phyloP scores from a whole-genome alignment of 306 rosid species.

The Mimosa bimucronata region DNA sequence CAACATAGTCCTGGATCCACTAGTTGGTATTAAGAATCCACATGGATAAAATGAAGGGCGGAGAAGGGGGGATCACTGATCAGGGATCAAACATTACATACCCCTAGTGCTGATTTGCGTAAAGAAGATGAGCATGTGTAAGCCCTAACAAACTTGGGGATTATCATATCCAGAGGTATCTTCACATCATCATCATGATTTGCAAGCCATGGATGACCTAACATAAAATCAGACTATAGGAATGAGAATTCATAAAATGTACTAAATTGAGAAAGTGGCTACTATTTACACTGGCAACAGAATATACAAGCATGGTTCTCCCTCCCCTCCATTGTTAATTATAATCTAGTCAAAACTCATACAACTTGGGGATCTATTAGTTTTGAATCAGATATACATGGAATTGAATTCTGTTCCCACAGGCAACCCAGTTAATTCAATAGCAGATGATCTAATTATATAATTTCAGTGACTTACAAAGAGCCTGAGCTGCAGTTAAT shows the following conservation, averaged over 20 bases:
- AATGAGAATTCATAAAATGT: slow-evolving; percentile 13
- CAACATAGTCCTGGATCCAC: slow-evolving; percentile 15
- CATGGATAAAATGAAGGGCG: background rate
- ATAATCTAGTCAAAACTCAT: background rate
- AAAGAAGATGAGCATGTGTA: slow-evolving; percentile 73
- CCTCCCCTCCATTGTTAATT: slow-evolving; percentile 10
- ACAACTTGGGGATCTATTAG: background rate
- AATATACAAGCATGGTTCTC: slow-evolving; percentile 11
- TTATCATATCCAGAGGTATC: slow-evolving; percentile 73
- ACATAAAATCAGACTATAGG: slow-evolving; percentile 30
- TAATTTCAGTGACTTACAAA: slow-evolving; percentile 43
- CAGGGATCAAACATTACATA: slow-evolving; percentile 33
- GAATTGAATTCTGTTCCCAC: background rate
- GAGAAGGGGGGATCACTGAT: background rate
- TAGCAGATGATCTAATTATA: background rate
- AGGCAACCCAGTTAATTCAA: background rate
- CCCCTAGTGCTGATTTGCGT: slow-evolving; percentile 80
- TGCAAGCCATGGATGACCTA: slow-evolving; percentile 86
- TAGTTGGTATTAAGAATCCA: slow-evolving; percentile 11
- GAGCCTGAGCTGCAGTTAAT: slow-evolving; percentile 66
- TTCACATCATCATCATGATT: slow-evolving; percentile 49
- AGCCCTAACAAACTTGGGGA: slow-evolving; percentile 67
- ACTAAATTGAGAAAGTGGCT: slow-evolving; percentile 1
- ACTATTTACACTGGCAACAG: slow-evolving; percentile 5
- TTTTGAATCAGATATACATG: background rate